phyloP scores from a whole-genome alignment of 163 green algal genomes.

The Botryococcus braunii region DNA sequence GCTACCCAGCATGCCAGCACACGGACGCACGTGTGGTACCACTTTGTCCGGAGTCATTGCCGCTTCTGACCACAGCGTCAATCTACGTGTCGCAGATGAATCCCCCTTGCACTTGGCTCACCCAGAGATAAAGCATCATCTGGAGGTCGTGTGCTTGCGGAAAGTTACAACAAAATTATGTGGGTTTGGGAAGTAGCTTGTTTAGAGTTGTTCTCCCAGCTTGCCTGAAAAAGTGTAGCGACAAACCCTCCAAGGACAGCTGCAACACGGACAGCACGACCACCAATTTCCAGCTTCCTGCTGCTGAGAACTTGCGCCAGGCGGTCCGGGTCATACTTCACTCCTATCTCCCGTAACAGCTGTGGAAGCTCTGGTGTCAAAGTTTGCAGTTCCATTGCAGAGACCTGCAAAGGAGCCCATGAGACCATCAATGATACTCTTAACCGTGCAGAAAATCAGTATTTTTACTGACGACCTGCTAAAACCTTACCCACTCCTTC shows the following conservation, averaged over 20 bases:
- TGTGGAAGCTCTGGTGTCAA: conserved; percentile 58
- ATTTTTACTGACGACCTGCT: background rate
- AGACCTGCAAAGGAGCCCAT: conserved; percentile 32
- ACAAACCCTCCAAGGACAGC: conserved; percentile 59
- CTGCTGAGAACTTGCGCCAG: conserved; percentile 41
- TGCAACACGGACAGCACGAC: conserved; percentile 43
- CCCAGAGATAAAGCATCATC: no score
- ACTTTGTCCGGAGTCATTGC: no score
- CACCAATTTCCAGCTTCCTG: conserved; percentile 24
- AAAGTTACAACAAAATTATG: no score
- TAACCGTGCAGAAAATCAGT: background rate
- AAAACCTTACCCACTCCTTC: conserved; percentile 2
- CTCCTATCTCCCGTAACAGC: conserved; percentile 71
- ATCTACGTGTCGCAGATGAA: no score
- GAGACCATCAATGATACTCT: background rate
- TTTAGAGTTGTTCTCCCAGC: no score
- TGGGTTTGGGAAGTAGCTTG: no score
- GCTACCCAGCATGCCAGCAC: no score
- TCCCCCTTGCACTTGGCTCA: no score
- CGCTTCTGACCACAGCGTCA: no score
- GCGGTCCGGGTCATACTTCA: conserved; percentile 64
- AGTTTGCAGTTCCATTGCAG: conserved; percentile 65
- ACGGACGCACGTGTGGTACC: no score
- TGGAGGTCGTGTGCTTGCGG: no score
- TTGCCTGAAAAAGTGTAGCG: no score